These are phyloP conservation scores for Cicer chorassanicum DNA, from an alignment of 306 rosid species.

Conservation along the genomic window DNA sequence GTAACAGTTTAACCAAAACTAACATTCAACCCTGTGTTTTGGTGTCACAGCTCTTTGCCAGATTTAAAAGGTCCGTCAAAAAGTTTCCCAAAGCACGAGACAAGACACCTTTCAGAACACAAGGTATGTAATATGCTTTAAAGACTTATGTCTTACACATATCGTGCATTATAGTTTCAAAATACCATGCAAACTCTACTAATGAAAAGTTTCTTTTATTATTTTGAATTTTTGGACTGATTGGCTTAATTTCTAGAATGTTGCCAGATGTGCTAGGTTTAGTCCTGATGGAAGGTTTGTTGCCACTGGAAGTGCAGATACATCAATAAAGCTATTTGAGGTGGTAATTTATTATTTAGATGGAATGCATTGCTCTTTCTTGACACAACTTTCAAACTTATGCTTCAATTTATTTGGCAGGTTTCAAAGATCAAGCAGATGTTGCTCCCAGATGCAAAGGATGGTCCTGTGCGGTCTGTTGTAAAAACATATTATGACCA, in stretches of 20 bases:
- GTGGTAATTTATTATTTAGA: constrained; percentile 49
- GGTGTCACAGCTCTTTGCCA: constrained; percentile 57
- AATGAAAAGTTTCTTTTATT: constrained; percentile 2
- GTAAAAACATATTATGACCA: constrained; percentile 87
- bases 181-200: neutral
- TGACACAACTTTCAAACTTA: constrained; percentile 30
- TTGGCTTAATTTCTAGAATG: constrained; percentile 74
- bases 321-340: constrained; percentile 93
- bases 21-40: constrained; percentile 24
- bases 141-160: neutral
- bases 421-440: constrained; percentile 89
- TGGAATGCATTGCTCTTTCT: constrained; percentile 20
- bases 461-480: constrained; percentile 84
- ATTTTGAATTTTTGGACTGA: constrained; percentile 52
- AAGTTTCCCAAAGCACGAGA: constrained; percentile 84
- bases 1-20: neutral
- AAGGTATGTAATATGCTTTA: constrained; percentile 58
- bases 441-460: constrained; percentile 80
- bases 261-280: constrained; percentile 95
- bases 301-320: constrained; percentile 93
- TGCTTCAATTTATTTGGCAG: constrained; percentile 52
- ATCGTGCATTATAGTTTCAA: constrained; percentile 34
- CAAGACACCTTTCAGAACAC: constrained; percentile 93
- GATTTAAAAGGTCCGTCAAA: constrained; percentile 76
- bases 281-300: constrained; percentile 88